phyloP scores from a whole-genome alignment of 1,284 basidiomycete species.

The Cystobasidium slooffiae region DNA sequence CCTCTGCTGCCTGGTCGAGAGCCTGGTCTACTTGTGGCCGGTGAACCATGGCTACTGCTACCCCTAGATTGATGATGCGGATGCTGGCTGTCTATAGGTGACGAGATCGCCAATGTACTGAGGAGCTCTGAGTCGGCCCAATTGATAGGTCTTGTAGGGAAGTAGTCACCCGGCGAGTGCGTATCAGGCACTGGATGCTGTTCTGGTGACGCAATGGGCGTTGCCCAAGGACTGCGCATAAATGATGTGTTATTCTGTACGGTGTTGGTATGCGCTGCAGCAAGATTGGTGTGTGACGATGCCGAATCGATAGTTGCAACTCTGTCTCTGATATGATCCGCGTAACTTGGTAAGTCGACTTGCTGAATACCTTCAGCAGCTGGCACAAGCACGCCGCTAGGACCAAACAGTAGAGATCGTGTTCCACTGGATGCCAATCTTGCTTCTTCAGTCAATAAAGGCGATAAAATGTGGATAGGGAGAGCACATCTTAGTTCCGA shows the following conservation, averaged over 20 bases:
- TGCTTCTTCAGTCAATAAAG: conserved; percentile 73
- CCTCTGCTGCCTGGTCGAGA: conserved; percentile 44
- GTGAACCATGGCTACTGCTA: conserved; percentile 39
- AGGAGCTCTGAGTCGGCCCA: conserved; percentile 82
- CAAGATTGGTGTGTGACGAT: conserved; percentile 54
- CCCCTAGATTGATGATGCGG: conserved; percentile 18
- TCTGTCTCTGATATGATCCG: conserved; percentile 82
- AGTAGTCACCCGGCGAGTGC: conserved; percentile 38
- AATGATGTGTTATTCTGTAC: conserved; percentile 41
- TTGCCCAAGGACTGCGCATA: conserved; percentile 46
- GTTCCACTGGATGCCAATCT: conserved; percentile 71
- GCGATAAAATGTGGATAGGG: conserved; percentile 79
- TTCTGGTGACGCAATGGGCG: conserved; percentile 20
- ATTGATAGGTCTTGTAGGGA: conserved; percentile 60
- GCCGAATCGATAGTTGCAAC: conserved; percentile 78
- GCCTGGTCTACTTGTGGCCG: conserved; percentile 38
- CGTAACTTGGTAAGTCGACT: conserved; percentile 79
- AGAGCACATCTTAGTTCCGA: conserved; percentile 89
- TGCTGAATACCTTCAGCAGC: conserved; percentile 63
- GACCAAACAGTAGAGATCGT: conserved; percentile 68
- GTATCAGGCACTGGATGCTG: conserved; percentile 12
- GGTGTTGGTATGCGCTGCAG: conserved; percentile 47
- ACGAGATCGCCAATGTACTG: conserved; percentile 63
- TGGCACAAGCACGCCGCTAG: conserved; percentile 55
- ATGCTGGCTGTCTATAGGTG: conserved; percentile 6